Base-by-base conservation (phyloP, 352 stramenopile genomes). In the Phytophthora tubulina region DNA sequence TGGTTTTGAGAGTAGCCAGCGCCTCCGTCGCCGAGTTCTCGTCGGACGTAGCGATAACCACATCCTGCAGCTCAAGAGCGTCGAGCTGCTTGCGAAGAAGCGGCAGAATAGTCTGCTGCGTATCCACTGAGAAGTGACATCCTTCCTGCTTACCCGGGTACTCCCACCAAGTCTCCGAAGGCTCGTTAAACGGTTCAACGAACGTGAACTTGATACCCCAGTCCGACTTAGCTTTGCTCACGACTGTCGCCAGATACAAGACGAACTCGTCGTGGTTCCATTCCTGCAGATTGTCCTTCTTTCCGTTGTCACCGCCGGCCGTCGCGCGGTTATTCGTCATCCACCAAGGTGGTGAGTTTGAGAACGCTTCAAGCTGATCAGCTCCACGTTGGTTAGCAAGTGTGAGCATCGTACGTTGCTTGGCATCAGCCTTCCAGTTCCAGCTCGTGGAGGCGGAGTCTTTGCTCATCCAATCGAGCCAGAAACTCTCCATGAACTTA, bases 271-370 rank as follows among this genome's bases (percentile, higher is more conserved):
- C 67, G 27, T 86, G 57, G 67, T 84, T 85, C 78, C 73, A 82
- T 3, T 71, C 71, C 39, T 84, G 70, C 10, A 90, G 59, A 39
- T 90, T 90, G 63, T 86, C 80, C 10, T 70, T 69, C 48, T 72
- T 75, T 21, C 82, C 72, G 9, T 72, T 54, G 17, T 75, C 68
- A 10, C 70, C 80, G 17, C 82, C 82, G 0, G 82, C 80, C 21
- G 79, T 78, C 1, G 82, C 80, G 31, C 73, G 59, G 67, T 88
- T 88, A 64, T 79, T 75, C 17, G 70, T 84, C 82, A 90, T 90
- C 82, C 82, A 90, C 82, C 82, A 90, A 3, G 82, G 82, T 1
- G 80, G 80, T 36, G 82, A 79, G 65, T 90, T 90, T 15, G 82
- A 86, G 54, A 88, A 90, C 0, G 80, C 80, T 54, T 90, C 82